Evolutionary conservation across 2,329 filamentous ascomycete genomes (phyloP), one percentile per base, ranked within the genome.

Genomic region (Colletotrichum scovillei): DNA sequence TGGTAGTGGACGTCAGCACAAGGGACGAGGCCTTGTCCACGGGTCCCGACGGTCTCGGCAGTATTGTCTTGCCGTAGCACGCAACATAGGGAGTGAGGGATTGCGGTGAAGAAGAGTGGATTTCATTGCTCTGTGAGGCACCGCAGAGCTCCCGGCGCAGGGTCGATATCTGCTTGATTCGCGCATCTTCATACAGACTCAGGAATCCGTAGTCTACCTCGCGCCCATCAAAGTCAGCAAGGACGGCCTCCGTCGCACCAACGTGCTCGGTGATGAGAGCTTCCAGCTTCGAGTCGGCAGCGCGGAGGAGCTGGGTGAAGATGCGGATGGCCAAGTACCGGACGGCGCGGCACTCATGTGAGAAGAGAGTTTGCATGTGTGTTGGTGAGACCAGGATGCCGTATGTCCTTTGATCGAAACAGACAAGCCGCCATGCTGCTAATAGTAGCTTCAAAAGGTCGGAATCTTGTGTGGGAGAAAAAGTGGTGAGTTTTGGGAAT

Each of bases 261-360:
- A 96, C 85, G 81, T 95, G 88, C 78, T 89, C 87, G 62, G 86
- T 83, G 38, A 97, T 83, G 81, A 97, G 92, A 62, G 89, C 86
- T 79, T 97, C 92, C 60, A 93, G 88, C 75, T 94, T 94, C 75
- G 88, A 86, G 81, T 99, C 97, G 4, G 97, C 93, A 35, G 93
- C 93, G 78, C 91, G 91, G 77, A 97, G 90, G 70, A 95, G 90
- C 75, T 94, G 87, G 79, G 93, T 95, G 76, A 98, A 93, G 72
- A 95, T 90, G 75, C 95, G 91, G 69, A 97, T 89, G 16, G 95
- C 93, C 74, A 98, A 87, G 82, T 95, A 98, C 82, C 93, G 91
- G 63, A 97, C 89, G 19, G 89, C 84, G 72, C 83, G 85, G 76
- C 88, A 87, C 59, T 83, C 78, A 80, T 92, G 89, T 64, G 86